These are phyloP conservation scores for Ophiostoma sp. DNA, from an alignment of 2,329 filamentous ascomycete species.

Conservation along the genomic window DNA sequence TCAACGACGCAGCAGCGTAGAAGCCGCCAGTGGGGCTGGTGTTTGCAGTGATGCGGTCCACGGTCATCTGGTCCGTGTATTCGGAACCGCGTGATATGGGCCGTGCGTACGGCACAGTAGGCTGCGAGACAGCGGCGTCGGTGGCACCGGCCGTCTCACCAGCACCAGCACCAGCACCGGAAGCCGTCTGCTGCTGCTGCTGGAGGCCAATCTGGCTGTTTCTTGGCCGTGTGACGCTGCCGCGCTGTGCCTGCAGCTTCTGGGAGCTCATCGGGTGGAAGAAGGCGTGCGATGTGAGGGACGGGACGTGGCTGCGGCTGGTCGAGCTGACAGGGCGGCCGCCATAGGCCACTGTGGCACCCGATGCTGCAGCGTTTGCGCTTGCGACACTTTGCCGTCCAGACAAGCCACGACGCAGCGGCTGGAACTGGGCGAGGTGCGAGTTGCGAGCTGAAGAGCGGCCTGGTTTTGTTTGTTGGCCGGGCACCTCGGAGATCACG, in stretches of 20 bases:
- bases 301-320: slow-evolving; percentile 83
- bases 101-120: slow-evolving; percentile 44
- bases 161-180: neutral
- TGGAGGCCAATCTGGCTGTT: slow-evolving; percentile 29
- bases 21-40: slow-evolving; percentile 64
- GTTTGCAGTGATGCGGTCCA: slow-evolving; percentile 66
- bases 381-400: slow-evolving; percentile 42
- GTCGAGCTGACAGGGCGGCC: slow-evolving; percentile 61
- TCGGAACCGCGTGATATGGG: slow-evolving; percentile 76
- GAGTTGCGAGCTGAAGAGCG: slow-evolving; percentile 38
- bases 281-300: slow-evolving; percentile 82
- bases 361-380: slow-evolving; percentile 31
- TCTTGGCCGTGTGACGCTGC: slow-evolving; percentile 43
- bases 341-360: slow-evolving; percentile 30
- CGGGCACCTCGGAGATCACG: slow-evolving; percentile 31
- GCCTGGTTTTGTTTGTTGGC: slow-evolving; percentile 20
- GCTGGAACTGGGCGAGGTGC: slow-evolving; percentile 37
- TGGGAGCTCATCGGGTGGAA: slow-evolving; percentile 97
- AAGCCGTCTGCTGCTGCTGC: slow-evolving; percentile 18
- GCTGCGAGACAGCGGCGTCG: slow-evolving; percentile 31
- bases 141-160: neutral
- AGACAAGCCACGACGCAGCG: slow-evolving; percentile 50
- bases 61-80: slow-evolving; percentile 67
- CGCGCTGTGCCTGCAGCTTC: slow-evolving; percentile 83
- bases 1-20: slow-evolving; percentile 55